phyloP scores from a whole-genome alignment of 257 asterid species.

The Primulina eburnea region DNA sequence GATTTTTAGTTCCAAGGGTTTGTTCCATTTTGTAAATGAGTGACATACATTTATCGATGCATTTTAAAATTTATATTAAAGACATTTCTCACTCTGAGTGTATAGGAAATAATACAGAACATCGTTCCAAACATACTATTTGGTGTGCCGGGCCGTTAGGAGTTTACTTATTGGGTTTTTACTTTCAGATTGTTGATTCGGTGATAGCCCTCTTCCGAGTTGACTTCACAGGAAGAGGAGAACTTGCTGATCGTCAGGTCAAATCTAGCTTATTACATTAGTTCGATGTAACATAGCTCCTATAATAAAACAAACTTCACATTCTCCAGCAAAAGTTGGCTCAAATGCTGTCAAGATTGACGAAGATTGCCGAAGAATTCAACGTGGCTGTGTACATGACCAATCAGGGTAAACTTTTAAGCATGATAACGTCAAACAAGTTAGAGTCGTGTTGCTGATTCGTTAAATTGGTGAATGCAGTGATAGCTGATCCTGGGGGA shows the following conservation, averaged over 20 bases:
- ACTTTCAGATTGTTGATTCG: slow-evolving; percentile 85
- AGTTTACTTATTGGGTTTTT: neutral
- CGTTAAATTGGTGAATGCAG: slow-evolving; percentile 48
- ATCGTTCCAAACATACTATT: neutral
- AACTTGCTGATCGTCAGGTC: slow-evolving; percentile 98
- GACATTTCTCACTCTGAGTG: neutral
- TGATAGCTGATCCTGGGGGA: slow-evolving; percentile 98
- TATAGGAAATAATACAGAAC: neutral
- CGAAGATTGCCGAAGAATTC: slow-evolving; percentile 96
- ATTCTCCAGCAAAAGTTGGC: slow-evolving; percentile 91
- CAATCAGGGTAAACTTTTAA: slow-evolving; percentile 66
- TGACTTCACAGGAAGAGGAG: slow-evolving; percentile 98
- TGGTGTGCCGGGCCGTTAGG: neutral
- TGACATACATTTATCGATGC: neutral
- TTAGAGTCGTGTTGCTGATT: neutral
- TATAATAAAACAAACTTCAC: slow-evolving; percentile 13
- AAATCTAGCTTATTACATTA: neutral
- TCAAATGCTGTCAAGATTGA: slow-evolving; percentile 93
- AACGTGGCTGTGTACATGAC: slow-evolving; percentile 99
- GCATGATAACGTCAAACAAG: neutral
- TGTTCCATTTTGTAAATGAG: neutral
- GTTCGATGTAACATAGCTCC: slow-evolving; percentile 16
- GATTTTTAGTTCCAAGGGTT: neutral
- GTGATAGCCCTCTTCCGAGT: slow-evolving; percentile 95
- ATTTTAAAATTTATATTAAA: no score